Evolutionary conservation across 2,329 filamentous ascomycete genomes (phyloP).

Genomic region (Sphaerulina musiva): DNA sequence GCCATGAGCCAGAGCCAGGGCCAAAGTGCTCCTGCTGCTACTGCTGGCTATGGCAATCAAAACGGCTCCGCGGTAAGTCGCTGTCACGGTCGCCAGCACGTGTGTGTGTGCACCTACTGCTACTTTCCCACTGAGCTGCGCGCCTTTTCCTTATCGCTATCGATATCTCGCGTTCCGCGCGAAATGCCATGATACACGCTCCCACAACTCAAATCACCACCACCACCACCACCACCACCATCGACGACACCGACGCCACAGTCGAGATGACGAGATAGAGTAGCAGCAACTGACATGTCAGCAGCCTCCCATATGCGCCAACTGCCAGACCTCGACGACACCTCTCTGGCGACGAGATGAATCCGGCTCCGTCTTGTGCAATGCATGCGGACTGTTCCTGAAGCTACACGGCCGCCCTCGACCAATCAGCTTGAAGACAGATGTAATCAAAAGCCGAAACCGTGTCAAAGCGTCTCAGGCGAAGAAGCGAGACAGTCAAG

Average conservation of each 20-base stretch:
- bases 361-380: slow-evolving; percentile 90
- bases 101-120: too few relatives aligned
- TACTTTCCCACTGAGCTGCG: too few relatives aligned
- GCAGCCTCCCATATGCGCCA: slow-evolving; percentile 90
- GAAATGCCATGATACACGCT: not conserved
- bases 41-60: slow-evolving; percentile 52
- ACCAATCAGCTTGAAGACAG: slow-evolving; percentile 94
- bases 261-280: too few relatives aligned
- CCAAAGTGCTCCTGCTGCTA: slow-evolving; percentile 59
- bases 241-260: not conserved
- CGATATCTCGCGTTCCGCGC: slow-evolving; percentile 2
- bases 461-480: slow-evolving; percentile 84
- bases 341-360: slow-evolving; percentile 97
- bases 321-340: slow-evolving; percentile 91
- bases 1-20: slow-evolving; percentile 24
- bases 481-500: slow-evolving; percentile 49
- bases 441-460: slow-evolving; percentile 99
- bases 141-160: slow-evolving; percentile 3
- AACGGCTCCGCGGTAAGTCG: slow-evolving; percentile 52
- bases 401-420: slow-evolving; percentile 91
- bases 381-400: slow-evolving; percentile 93
- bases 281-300: slow-evolving; percentile 26
- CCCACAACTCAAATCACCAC: slow-evolving; percentile 2
- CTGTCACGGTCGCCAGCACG: too few relatives aligned
- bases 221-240: not conserved